phyloP scores from a whole-genome alignment of 2,329 filamentous ascomycete species.

The Orbilia ellipsospora region DNA sequence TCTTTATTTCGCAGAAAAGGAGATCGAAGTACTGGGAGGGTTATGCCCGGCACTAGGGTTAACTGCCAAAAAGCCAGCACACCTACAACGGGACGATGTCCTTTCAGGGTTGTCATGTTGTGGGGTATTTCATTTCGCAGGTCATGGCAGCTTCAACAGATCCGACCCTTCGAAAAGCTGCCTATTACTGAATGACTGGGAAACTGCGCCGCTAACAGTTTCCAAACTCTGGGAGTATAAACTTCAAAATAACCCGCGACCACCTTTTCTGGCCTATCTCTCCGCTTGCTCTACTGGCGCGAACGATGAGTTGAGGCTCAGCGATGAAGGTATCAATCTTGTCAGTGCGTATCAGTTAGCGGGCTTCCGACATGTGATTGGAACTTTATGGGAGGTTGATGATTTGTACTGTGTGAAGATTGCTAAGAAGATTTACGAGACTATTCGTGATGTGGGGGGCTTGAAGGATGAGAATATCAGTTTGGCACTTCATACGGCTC shows the following conservation, averaged over 20 bases:
- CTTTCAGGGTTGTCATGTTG: slow-evolving; percentile 58
- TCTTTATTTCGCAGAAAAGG: slow-evolving; percentile 13
- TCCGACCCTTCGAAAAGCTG: slow-evolving; percentile 60
- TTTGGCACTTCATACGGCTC: slow-evolving; percentile 23
- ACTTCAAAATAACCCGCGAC: slow-evolving; percentile 10
- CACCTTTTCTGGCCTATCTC: slow-evolving; percentile 33
- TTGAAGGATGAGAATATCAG: slow-evolving; percentile 10
- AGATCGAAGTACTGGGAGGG: slow-evolving; percentile 4
- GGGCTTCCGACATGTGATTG: slow-evolving; percentile 59
- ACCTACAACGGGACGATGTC: slow-evolving; percentile 57
- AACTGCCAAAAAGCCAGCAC: neutral
- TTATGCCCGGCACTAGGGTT: slow-evolving; percentile 12
- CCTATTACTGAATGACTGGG: slow-evolving; percentile 58
- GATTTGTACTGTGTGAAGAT: slow-evolving; percentile 53
- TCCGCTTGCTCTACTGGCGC: slow-evolving; percentile 43
- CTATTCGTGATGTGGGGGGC: slow-evolving; percentile 6
- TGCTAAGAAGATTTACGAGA: slow-evolving; percentile 57
- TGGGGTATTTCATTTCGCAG: slow-evolving; percentile 64
- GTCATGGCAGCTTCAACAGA: slow-evolving; percentile 61
- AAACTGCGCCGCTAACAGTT: slow-evolving; percentile 13
- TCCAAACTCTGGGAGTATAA: slow-evolving; percentile 19
- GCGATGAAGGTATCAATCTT: slow-evolving; percentile 40
- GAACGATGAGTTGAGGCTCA: slow-evolving; percentile 3
- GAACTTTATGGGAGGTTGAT: slow-evolving; percentile 63
- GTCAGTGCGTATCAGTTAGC: slow-evolving; percentile 18